Evolutionary conservation across 179 eudicot genomes (phyloP).

Genomic region (Pouteria campechiana): DNA sequence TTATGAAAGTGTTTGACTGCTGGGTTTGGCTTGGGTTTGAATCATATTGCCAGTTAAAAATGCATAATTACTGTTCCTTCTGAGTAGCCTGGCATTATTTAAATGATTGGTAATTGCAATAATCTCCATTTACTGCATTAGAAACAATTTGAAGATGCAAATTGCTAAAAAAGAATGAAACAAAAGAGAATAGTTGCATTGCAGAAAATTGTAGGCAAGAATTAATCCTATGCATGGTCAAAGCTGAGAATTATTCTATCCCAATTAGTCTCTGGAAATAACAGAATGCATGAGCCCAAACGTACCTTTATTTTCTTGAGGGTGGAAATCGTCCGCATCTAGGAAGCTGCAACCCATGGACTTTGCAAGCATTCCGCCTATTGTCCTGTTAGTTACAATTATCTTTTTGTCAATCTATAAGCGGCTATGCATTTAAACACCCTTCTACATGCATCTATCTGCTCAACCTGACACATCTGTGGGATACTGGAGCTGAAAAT

Average conservation of each 20-base stretch:
- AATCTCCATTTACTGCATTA: too few species aligned
- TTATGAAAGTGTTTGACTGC: too few species aligned
- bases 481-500: too few species aligned
- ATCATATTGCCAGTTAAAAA: too few species aligned
- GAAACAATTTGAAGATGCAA: too few species aligned
- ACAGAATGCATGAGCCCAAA: neutral
- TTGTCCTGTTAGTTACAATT: conserved; percentile 54
- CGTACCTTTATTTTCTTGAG: conserved; percentile 78
- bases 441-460: neutral
- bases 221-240: neutral
- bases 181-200: neutral
- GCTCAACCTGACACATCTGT: neutral
- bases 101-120: too few species aligned
- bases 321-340: conserved; percentile 94
- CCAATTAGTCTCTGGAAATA: neutral
- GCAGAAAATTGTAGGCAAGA: neutral
- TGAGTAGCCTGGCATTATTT: too few species aligned
- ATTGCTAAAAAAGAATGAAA: neutral
- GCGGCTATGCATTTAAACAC: neutral
- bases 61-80: too few species aligned
- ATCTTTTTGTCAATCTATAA: neutral
- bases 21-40: too few species aligned
- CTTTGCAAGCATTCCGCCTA: conserved; percentile 65
- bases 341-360: conserved; percentile 41
- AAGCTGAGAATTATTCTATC: conserved; percentile 1